These are phyloP conservation scores for Cryptococcus sp. DNA, from an alignment of 1,284 basidiomycete genomes.

Conservation along the genomic window DNA sequence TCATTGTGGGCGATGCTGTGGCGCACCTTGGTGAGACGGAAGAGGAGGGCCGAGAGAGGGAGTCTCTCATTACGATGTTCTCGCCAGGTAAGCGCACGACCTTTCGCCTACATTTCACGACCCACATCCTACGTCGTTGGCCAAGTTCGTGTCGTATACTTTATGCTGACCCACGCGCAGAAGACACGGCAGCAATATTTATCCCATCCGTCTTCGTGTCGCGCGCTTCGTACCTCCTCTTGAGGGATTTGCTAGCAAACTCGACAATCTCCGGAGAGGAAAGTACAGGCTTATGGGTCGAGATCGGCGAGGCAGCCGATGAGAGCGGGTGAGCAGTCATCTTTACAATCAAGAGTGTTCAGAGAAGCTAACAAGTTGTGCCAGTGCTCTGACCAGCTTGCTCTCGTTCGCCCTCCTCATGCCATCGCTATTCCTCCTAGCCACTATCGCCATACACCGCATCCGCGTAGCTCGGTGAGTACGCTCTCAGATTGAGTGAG, in stretches of 20 bases:
- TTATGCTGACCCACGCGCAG: constrained; percentile 20
- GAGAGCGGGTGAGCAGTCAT: constrained; percentile 44
- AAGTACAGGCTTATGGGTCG: constrained; percentile 33
- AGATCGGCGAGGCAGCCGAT: constrained; percentile 44
- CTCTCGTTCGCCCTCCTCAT: constrained; percentile 50
- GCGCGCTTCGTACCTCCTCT: constrained; percentile 51
- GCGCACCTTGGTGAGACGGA: constrained; percentile 44
- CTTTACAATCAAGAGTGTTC: not conserved
- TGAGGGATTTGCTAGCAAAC: constrained; percentile 48
- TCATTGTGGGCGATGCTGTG: constrained; percentile 76
- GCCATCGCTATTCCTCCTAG: constrained; percentile 48
- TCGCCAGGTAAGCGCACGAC: constrained; percentile 60
- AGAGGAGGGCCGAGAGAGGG: constrained; percentile 68
- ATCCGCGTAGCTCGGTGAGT: constrained; percentile 47
- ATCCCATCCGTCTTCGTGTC: constrained; percentile 57
- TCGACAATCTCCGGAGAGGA: constrained; percentile 24
- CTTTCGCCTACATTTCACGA: constrained; percentile 7
- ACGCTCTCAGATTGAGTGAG: not conserved
- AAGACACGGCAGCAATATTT: constrained; percentile 53
- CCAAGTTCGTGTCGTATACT: not conserved
- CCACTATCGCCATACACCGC: constrained; percentile 47
- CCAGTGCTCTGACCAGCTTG: constrained; percentile 47
- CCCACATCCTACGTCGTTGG: not conserved
- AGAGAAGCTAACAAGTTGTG: not conserved
- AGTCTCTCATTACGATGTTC: constrained; percentile 86